Evolutionary conservation across 2,329 filamentous ascomycete species (phyloP).

Genomic region (Colletotrichum cuscutae): DNA sequence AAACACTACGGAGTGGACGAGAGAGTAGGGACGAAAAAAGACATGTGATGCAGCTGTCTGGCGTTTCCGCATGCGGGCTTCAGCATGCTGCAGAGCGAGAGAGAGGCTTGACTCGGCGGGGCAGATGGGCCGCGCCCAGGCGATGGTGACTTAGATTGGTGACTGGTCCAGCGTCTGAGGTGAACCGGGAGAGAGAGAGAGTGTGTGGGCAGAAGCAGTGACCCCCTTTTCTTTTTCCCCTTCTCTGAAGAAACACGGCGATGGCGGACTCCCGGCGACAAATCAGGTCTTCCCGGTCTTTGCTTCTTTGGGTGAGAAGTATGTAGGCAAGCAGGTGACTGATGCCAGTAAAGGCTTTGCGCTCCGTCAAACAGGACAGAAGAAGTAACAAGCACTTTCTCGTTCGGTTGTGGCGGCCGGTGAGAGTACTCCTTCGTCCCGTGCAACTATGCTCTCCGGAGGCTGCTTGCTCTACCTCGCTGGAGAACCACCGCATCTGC

Average conservation of each 20-base stretch:
- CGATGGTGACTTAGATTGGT: not conserved
- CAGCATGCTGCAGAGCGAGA: not conserved
- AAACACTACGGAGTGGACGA: slow-evolving; percentile 16
- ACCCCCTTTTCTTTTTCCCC: not conserved
- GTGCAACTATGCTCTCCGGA: not conserved
- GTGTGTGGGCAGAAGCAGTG: not conserved
- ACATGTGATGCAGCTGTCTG: slow-evolving; percentile 31
- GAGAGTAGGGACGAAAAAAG: slow-evolving; percentile 9
- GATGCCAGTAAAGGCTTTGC: not conserved
- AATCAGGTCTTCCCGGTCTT: not conserved
- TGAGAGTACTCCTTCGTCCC: not conserved
- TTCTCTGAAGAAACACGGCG: not conserved
- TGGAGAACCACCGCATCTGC: not conserved
- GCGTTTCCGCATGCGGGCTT: slow-evolving; percentile 30
- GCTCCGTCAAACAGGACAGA: not conserved
- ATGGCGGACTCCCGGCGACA: not conserved
- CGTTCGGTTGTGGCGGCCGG: not conserved
- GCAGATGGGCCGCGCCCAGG: slow-evolving; percentile 28
- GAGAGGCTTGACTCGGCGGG: slow-evolving; percentile 22
- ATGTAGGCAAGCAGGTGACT: not conserved
- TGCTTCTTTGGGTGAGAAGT: not conserved
- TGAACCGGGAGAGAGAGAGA: too few species aligned
- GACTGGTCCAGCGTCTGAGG: not conserved
- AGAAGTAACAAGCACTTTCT: not conserved
- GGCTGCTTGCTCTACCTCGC: not conserved